Percentiles rank a stretch among this genome's conserved stretches.
Evolutionary conservation across 257 asterid genomes (phyloP).

Genomic region (Jacaranda copaia): DNA sequence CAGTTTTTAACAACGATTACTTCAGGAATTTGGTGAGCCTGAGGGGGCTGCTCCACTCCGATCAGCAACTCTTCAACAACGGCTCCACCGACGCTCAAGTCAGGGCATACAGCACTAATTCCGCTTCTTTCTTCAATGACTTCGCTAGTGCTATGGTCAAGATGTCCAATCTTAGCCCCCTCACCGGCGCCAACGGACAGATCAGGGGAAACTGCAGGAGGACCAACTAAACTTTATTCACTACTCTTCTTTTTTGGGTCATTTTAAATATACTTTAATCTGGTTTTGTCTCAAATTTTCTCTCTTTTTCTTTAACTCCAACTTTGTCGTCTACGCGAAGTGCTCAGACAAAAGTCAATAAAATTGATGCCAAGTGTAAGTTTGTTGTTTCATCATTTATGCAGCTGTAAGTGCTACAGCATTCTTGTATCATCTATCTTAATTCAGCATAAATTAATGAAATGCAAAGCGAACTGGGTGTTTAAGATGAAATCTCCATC

Average conservation of each 20-base stretch:
- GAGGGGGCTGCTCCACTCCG: constrained; percentile 70
- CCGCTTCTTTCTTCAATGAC: constrained; percentile 56
- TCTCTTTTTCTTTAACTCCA: not conserved
- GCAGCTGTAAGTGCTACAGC: not conserved
- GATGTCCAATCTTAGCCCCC: constrained; percentile 75
- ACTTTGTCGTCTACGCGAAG: constrained; percentile 2
- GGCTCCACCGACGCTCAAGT: constrained; percentile 74
- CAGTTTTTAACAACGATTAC: constrained; percentile 59
- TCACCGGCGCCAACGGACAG: constrained; percentile 69
- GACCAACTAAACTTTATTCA: constrained; percentile 38
- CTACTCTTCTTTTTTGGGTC: not conserved
- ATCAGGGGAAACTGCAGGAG: constrained; percentile 69
- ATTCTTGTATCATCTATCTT: constrained; percentile 1
- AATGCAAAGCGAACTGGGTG: not conserved
- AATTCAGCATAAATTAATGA: not conserved
- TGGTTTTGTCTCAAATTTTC: not conserved
- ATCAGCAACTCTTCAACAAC: constrained; percentile 65
- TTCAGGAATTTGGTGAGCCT: constrained; percentile 44
- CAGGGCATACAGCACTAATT: constrained; percentile 50
- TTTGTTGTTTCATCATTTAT: not conserved
- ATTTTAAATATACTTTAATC: not conserved
- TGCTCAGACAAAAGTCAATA: not conserved
- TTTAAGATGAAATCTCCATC: not conserved
- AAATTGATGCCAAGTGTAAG: not conserved
- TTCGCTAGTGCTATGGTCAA: constrained; percentile 77